These are phyloP conservation scores for Hypoxylon fuscum DNA, from an alignment of 495 filamentous ascomycete species.

Conservation along the genomic window DNA sequence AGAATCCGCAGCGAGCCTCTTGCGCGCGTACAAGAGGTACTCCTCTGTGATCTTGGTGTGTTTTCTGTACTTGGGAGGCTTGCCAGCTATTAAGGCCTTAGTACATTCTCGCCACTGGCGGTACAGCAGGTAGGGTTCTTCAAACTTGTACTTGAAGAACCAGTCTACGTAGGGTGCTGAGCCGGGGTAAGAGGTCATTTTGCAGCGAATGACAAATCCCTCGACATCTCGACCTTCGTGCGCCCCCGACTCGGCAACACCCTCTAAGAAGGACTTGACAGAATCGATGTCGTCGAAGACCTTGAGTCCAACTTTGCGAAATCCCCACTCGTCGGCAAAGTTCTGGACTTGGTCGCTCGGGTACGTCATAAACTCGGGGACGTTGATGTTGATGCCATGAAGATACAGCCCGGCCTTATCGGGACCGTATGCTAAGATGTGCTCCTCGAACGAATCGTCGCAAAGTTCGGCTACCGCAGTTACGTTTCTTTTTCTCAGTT, in stretches of 20 bases:
- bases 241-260: conserved; percentile 82
- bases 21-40: conserved; percentile 82
- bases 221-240: conserved; percentile 93
- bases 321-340: conserved; percentile 94
- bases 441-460: conserved; percentile 95
- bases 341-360: conserved; percentile 78
- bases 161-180: conserved; percentile 74
- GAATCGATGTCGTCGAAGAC: conserved; percentile 75
- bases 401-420: conserved; percentile 90
- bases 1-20: conserved; percentile 71
- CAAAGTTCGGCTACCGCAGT: conserved; percentile 97
- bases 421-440: conserved; percentile 89
- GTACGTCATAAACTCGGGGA: conserved; percentile 88
- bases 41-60: conserved; percentile 90
- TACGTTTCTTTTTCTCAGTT: conserved; percentile 80
- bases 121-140: conserved; percentile 98
- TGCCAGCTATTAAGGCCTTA: conserved; percentile 84
- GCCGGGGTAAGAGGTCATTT: conserved; percentile 55
- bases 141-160: conserved; percentile 99
- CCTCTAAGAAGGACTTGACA: conserved; percentile 82
- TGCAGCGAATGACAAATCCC: conserved; percentile 95
- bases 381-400: conserved; percentile 94
- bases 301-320: conserved; percentile 85
- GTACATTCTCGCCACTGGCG: conserved; percentile 98
- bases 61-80: conserved; percentile 78